Percentiles rank a stretch among this genome's conserved stretches.
Evolutionary conservation across 2,329 filamentous ascomycete species (phyloP).

Genomic region (Clonostachys solani): DNA sequence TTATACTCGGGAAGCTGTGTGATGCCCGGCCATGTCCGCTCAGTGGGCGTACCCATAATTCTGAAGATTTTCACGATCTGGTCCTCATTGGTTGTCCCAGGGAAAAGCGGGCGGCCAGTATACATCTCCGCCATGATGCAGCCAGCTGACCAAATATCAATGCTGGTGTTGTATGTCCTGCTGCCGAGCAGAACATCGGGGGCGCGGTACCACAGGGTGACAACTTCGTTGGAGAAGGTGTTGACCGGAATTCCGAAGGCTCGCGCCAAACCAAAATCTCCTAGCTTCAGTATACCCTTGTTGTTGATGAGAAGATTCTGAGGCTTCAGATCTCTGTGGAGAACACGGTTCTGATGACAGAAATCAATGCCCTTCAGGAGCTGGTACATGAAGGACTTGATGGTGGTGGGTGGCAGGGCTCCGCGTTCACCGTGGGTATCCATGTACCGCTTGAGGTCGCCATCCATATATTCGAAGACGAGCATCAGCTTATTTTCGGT

Average conservation of each 20-base stretch:
- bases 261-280: constrained; percentile 89
- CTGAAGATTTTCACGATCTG: constrained; percentile 96
- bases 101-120: constrained; percentile 90
- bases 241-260: constrained; percentile 97
- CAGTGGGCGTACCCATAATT: constrained; percentile 95
- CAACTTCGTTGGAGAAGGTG: constrained; percentile 96
- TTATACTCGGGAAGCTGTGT: constrained; percentile 98
- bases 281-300: constrained; percentile 85
- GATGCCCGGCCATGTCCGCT: constrained; percentile 93
- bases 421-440: constrained; percentile 87
- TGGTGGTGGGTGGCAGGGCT: constrained; percentile 80
- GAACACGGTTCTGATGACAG: constrained; percentile 93
- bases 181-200: constrained; percentile 93
- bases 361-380: constrained; percentile 93
- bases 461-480: constrained; percentile 98
- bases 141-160: constrained; percentile 98
- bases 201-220: constrained; percentile 95
- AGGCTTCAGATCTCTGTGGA: constrained; percentile 93
- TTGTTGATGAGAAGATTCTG: constrained; percentile 95
- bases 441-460: constrained; percentile 98
- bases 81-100: constrained; percentile 96
- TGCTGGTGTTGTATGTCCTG: constrained; percentile 98
- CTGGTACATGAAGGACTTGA: constrained; percentile 99
- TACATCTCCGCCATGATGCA: constrained; percentile 99
- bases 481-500: constrained; percentile 99